Base-by-base conservation (phyloP, 257 asterid genomes). In the Fraxinus quadrangulata region DNA sequence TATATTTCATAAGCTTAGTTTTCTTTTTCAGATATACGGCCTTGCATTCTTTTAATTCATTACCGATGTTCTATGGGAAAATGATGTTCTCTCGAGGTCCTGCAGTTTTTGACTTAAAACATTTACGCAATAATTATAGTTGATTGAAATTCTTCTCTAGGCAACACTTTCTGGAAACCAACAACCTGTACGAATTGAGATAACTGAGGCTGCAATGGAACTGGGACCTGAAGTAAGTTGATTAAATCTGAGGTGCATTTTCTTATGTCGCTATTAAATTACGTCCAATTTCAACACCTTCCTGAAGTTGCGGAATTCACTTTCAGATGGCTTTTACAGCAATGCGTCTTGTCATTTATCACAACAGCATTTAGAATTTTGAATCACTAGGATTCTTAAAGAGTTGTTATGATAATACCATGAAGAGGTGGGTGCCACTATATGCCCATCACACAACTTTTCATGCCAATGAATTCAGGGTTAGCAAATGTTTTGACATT, bases 121-220 rank as follows among this genome's bases (percentile, higher is more conserved):
- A 42, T 28, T 73, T 51, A 26, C 37, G 67, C 21, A 17, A 72
- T 59, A 31, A 37, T 45, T 75, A 73, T 49, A 71, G 45, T 71
- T 76, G 54, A 74, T 51, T 73, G 54, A 31, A 45, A 77, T 63
- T 56, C 81, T 42, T 84, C 76, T 80, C 65, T 85, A 92, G 97
- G 99, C 94, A 83, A 95, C 99, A 2, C 90, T 93, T 34, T 89
- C 98, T 34, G 99, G 98, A 56, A 95, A 95, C 84, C 99, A 93
- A 81, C 97, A 95, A 68, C 99, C 99, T 0, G 85, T 95, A 68
- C 93, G 98, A 61, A 91, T 94, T 76, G 98, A 95, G 85, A 95
- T 93, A 78, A 95, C 99, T 0, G 97, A 94, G 75, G 98, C 97
- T 80, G 99, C 99, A 75, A 95, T 95, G 98, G 97, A 87, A 79